Conservation (phyloP, 2,329 filamentous ascomycete species). For the Pseudogymnoascus sp. region DNA sequence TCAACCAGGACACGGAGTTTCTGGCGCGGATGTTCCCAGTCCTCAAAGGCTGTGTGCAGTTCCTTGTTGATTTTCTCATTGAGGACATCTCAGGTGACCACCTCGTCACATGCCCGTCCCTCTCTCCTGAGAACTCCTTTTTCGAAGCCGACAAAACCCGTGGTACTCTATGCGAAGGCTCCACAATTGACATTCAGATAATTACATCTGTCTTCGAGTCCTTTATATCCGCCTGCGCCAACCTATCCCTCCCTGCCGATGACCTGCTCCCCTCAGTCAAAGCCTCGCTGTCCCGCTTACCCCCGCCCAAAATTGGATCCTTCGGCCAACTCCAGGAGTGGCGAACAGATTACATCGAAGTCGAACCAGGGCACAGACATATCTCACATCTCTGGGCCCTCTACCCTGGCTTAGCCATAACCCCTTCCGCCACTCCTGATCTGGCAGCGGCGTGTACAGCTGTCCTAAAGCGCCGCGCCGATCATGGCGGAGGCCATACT, state of each 20-base stretch:
- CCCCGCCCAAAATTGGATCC: constrained; percentile 22
- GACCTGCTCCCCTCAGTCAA: constrained; percentile 22
- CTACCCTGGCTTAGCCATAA: constrained; percentile 35
- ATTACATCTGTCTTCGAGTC: constrained; percentile 33
- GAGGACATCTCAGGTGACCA: constrained; percentile 24
- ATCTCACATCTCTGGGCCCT: constrained; percentile 39
- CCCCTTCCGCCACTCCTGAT: constrained; percentile 28
- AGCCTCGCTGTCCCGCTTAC: constrained; percentile 14
- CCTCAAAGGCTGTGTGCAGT: constrained; percentile 27
- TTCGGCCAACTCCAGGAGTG: constrained; percentile 37
- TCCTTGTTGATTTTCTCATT: constrained; percentile 31
- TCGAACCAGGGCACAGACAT: constrained; percentile 39
- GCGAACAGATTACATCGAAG: constrained; percentile 32
- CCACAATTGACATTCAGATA: constrained; percentile 42
- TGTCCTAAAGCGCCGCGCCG: constrained; percentile 27
- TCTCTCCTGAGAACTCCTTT: constrained; percentile 35
- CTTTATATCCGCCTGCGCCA: constrained; percentile 18
- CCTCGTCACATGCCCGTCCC: constrained; percentile 31
- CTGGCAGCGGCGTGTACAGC: constrained; percentile 26
- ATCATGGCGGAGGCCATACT: constrained; percentile 37
- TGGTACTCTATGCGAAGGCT: constrained; percentile 36
- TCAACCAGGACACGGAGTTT: constrained; percentile 28
- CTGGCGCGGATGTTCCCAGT: constrained; percentile 25
- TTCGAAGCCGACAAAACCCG: constrained; percentile 17
- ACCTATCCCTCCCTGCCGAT: constrained; percentile 25